These are phyloP conservation scores for Setomelanomma holmii DNA, from an alignment of 2,329 filamentous ascomycete species.

Conservation along the genomic window DNA sequence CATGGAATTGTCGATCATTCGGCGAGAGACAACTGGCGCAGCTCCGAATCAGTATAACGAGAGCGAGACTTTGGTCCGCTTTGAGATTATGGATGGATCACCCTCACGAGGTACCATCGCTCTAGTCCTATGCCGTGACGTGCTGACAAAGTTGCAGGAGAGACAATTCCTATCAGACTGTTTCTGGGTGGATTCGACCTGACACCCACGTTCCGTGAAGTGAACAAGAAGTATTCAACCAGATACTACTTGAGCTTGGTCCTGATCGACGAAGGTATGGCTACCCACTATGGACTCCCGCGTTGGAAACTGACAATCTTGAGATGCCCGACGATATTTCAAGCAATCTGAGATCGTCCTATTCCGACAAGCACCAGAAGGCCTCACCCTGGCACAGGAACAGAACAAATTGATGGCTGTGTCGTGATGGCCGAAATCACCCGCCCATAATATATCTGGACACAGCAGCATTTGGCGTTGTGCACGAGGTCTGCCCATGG, in stretches of 20 bases:
- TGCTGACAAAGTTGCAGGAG: slow-evolving; percentile 58
- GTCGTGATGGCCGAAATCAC: slow-evolving; percentile 33
- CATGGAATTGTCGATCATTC: slow-evolving; percentile 98
- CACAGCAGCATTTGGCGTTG: no score
- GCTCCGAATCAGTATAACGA: slow-evolving; percentile 99
- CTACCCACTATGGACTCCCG: neutral
- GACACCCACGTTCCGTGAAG: slow-evolving; percentile 97
- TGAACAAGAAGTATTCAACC: slow-evolving; percentile 99
- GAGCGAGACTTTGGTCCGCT: slow-evolving; percentile 95
- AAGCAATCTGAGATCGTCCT: slow-evolving; percentile 99
- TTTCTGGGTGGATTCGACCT: slow-evolving; percentile 98
- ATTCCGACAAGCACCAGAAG: slow-evolving; percentile 75
- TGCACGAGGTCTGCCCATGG: no score
- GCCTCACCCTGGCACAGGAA: slow-evolving; percentile 55
- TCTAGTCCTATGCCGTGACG: neutral
- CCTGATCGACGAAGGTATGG: slow-evolving; percentile 86
- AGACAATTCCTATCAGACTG: slow-evolving; percentile 94
- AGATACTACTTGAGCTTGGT: slow-evolving; percentile 97
- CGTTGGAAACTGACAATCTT: neutral
- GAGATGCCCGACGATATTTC: slow-evolving; percentile 95
- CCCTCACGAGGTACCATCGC: slow-evolving; percentile 77
- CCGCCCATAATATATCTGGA: no score
- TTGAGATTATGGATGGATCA: slow-evolving; percentile 99
- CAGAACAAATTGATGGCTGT: slow-evolving; percentile 54
- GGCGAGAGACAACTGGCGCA: slow-evolving; percentile 93